Base-by-base conservation (phyloP, 2,329 filamentous ascomycete genomes). In the Huntiella bhutanensis region DNA sequence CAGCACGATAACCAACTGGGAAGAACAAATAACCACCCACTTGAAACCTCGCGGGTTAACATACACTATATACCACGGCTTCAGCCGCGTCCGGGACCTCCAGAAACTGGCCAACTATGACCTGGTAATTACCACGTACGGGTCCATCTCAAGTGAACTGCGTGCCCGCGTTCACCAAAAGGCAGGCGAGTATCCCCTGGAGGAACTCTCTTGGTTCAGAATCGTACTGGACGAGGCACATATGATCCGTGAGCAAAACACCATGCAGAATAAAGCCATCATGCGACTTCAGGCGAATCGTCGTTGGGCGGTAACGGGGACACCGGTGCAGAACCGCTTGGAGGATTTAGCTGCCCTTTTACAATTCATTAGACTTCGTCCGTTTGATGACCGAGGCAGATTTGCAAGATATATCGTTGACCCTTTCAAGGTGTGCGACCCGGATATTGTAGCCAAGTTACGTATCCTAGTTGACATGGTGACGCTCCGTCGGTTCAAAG, bases 231-330 rank as follows among this genome's bases (percentile, higher is more conserved):
- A 96, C 52, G 88, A 98, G 62, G 91, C 87, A 1, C 91, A 98
- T 59, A 82, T 82, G 61, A 96, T 98, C 53, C 82, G 91, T 19
- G 88, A 92, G 54, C 80, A 83, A 52, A 73, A 69, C 3, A 88
- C 86, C 1, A 67, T 82, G 36, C 81, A 88, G 53, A 92, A 86
- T 46, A 85, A 87, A 58, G 83, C 84, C 3, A 83, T 91, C 15
- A 87, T 85, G 52, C 73, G 75, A 15, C 67, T 96, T 2, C 71
- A 82, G 50, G 83, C 86, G 2, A 73, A 82, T 56, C 76, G 87
- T 32, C 79, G 87, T 33, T 98, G 91, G 91, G 88, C 87, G 2
- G 84, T 96, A n/a, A 96, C 91, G 0, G 91, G 88, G 46, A 96
- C 91, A 0, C 91, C 87, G 0, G 83, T 96, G 6, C 88, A 96